These are phyloP conservation scores for Penicillium verrucosum DNA, from an alignment of 2,329 filamentous ascomycete genomes.

Conservation along the genomic window DNA sequence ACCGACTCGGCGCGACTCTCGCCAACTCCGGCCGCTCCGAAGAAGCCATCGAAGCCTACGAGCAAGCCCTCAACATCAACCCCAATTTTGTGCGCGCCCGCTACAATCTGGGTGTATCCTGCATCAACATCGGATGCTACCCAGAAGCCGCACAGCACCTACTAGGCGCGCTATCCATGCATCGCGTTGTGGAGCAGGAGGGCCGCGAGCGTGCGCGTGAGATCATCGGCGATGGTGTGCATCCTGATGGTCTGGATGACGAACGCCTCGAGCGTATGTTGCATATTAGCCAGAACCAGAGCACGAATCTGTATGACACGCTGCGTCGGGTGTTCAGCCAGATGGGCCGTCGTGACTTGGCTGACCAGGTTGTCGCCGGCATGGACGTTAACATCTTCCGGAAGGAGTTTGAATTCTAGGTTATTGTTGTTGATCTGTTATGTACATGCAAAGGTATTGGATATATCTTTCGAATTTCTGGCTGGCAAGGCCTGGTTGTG, in stretches of 20 bases:
- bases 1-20: conserved; percentile 89
- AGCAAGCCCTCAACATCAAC: conserved; percentile 81
- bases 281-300: conserved; percentile 76
- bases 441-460: neutral
- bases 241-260: conserved; percentile 53
- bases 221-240: conserved; percentile 63
- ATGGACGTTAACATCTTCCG: conserved; percentile 90
- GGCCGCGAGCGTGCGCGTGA: conserved; percentile 80
- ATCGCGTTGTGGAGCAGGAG: conserved; percentile 85
- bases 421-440: neutral
- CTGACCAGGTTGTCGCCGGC: conserved; percentile 79
- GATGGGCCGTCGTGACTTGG: conserved; percentile 86
- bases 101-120: conserved; percentile 94
- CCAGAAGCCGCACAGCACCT: conserved; percentile 91
- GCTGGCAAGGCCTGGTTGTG: neutral
- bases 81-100: conserved; percentile 96
- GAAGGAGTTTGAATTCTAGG: conserved; percentile 81
- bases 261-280: conserved; percentile 81
- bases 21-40: conserved; percentile 91
- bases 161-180: conserved; percentile 88
- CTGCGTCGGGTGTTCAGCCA: conserved; percentile 90
- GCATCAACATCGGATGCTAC: conserved; percentile 96
- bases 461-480: neutral
- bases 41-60: conserved; percentile 95
- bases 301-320: conserved; percentile 95